Evolutionary conservation across 2,329 filamentous ascomycete species (phyloP), one percentile per base, ranked within the genome.

Genomic region (Eurotiales sp.): DNA sequence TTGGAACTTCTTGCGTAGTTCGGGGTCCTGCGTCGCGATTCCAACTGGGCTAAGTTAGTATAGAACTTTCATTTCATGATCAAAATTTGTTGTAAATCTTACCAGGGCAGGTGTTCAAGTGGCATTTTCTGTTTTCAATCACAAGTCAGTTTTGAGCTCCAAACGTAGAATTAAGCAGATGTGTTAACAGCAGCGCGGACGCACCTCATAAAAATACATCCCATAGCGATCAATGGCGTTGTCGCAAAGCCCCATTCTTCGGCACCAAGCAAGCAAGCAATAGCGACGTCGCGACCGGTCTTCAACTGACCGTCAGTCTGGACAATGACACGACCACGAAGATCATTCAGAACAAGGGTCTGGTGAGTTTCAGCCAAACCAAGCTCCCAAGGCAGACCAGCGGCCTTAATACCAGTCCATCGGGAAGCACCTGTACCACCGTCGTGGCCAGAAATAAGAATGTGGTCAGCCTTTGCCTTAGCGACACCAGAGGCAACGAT

Each of bases 371-470:
- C 92, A 5, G 92, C 92, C 62, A 97, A 86, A 81, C 92, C 92
- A 60, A 97, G 70, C 72, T 97, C 92, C 91, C 91, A 97, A 22
- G 92, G 92, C 30, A 96, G 83, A 80, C 92, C 92, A 46, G 91
- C 92, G 69, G 96, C 96, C 73, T 96, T 96, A 83, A 96, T 96
- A 78, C 92, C 92, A 64, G 92, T 97, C 92, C 92, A 97, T 71
- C 92, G 81, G 46, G 91, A 96, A 55, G 92, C 92, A 78, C 92
- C 92, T 55, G 92, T 97, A 70, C 92, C 92, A 78, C 92, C 92
- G 65, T 97, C 92, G 66, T 97, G 92, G 60, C 92, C 92, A 57
- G 92, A 96, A 64, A 97, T 96, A 64, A 97, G 74, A 58, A 97
- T 96, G 73, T 97, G 91, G 64, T 96, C 91, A 55, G 91, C 90